Evolutionary conservation across 129 eudicot species (phyloP), one percentile per base, ranked within the genome.

Genomic region (Ambrosia artemisiifolia): DNA sequence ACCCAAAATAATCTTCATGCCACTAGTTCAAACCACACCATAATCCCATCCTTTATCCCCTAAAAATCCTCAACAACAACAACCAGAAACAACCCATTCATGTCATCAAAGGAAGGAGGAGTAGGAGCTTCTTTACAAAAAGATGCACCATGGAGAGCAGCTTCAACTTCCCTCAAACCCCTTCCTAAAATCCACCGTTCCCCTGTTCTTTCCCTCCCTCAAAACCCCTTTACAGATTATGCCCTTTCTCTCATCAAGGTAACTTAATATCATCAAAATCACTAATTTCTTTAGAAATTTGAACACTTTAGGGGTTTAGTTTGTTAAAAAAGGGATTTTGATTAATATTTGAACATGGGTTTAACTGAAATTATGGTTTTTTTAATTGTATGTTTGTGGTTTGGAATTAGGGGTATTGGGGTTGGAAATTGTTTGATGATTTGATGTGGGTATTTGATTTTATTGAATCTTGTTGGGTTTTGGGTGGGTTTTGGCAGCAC

Each of bases 201-300:
- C 71, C 97, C 95, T 36, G 36, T 88, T 79, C 85, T 91, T 43
- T 74, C 85, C 0, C 24, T 88, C 78, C 81, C 95, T 46, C 83
- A 83, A 59, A 87, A 51, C 82, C 87, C 95, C 36, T 71, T 67
- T 77, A 70, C 95, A 74, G n/a, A 73, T 34, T 85, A 85, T 64
- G 97, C 89, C 65, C 79, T 91, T 57, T 91, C 85, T n/a, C 80
- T 91, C 80, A 85, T 91, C 80, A 91, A 85, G 97, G 97, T 91
- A 4, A 30, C 20, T 38, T 49, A 33, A 24, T 24, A 24, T 24
- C 28, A 24, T 24, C 28, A 24, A 24, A 24, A 24, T 24, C 28
- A 24, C 1, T 24, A 24, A 57, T 5, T 55, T 5, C 36, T 3
- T 3, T 32, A 32, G 17, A n/a, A 36, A 36, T 44, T 19, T 59